Evolutionary conservation across 495 filamentous ascomycete species (phyloP).

Genomic region (Hyaloscypha bicolor): DNA sequence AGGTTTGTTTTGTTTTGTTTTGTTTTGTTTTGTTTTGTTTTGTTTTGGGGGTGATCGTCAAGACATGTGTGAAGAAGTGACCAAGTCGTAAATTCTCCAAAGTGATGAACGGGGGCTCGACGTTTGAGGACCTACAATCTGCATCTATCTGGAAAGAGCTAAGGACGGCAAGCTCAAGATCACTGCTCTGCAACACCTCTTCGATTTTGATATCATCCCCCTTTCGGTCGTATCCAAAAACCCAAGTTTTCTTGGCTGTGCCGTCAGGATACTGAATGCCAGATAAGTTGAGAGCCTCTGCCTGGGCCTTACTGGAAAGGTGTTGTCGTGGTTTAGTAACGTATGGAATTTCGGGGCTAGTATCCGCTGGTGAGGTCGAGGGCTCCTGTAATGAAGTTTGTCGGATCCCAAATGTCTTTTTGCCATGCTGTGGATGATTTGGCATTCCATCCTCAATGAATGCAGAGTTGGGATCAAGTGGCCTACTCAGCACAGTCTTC

Average conservation of each 20-base stretch:
- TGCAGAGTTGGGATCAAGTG: neutral
- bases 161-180: conserved; percentile 75
- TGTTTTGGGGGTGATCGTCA: too few species aligned
- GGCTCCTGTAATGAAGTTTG: neutral
- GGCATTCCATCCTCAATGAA: neutral
- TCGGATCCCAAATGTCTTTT: too few species aligned
- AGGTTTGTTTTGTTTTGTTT: neutral
- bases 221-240: conserved; percentile 50
- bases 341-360: neutral
- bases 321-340: neutral
- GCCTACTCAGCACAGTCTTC: neutral
- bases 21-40: too few species aligned
- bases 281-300: neutral
- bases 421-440: neutral
- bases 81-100: too few species aligned
- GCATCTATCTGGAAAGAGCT: conserved; percentile 88
- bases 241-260: conserved; percentile 82
- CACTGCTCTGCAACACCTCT: conserved; percentile 75
- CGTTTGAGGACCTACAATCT: conserved; percentile 40
- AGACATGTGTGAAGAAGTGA: too few species aligned
- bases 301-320: neutral
- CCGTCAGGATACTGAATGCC: conserved; percentile 67
- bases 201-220: conserved; percentile 85
- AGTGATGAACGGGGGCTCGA: neutral
- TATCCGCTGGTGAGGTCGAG: neutral